Evolutionary conservation across 805 yeast genomes (phyloP), one percentile per base, ranked within the genome.

Genomic region (Peterozyma xylosa): DNA sequence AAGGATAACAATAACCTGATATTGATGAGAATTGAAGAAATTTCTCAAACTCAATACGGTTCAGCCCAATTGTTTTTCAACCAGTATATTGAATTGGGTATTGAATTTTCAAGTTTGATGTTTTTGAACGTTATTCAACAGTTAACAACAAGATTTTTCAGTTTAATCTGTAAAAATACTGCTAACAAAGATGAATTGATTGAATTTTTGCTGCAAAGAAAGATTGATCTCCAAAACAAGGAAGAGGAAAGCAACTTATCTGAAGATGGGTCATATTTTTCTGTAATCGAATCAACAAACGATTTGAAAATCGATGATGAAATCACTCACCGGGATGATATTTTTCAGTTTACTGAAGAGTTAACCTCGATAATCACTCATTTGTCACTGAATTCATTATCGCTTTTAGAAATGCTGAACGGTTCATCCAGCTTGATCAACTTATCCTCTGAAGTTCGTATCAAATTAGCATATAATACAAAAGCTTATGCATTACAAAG

Each of bases 401-500:
- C 4, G 46, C 62, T 17, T 60, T 60, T 39, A 57, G 68, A 63
- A 33, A 59, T 68, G 18, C 62, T 82, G 45, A 86, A 82, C 50
- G 66, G 74, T 30, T 84, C 85, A 30, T 75, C 75, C 30, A 64
- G 73, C 5, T 79, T 71, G 55, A 67, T 80, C 46, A 78, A 73
- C 27, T 63, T 78, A 47, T 73, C 78, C 0, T 71, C 78, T 4
- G 61, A 61, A 33, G 64, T 66, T 35, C 63, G 82, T 36, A 60
- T 78, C 39, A 66, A 64, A 35, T 57, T 73, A 18, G 82, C 82
- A 0, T 72, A 76, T 50, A 54, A 64, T 27, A 68, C 82, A n/a
- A 81, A 82, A 56, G 62, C 77, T 18, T 57, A 63, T 42, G 74
- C 76, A 17, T 62, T 85, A 32, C 82, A 83, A 55, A 71, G 81